Evolutionary conservation across 352 stramenopile genomes (phyloP).

Genomic region (Phytophthora sp.): DNA sequence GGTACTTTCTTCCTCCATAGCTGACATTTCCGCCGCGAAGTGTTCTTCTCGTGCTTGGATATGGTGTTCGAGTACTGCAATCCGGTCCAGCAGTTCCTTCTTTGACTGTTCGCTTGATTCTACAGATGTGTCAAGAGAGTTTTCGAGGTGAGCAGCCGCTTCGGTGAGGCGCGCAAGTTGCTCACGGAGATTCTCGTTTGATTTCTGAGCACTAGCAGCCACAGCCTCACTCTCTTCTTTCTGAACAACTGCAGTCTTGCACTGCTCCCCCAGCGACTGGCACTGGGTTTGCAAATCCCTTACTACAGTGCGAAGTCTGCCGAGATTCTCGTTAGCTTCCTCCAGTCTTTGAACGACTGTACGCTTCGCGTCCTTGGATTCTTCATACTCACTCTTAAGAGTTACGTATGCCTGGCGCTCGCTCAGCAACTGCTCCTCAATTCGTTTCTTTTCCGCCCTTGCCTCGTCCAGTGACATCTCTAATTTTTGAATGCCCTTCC

Average conservation of each 20-base stretch:
- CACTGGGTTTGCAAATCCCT: constrained; percentile 47
- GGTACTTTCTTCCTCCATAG: constrained; percentile 28
- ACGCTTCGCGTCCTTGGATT: constrained; percentile 51
- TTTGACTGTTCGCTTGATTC: constrained; percentile 35
- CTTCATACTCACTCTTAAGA: constrained; percentile 61
- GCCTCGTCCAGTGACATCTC: constrained; percentile 55
- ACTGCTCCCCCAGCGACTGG: constrained; percentile 38
- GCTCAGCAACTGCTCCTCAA: constrained; percentile 58
- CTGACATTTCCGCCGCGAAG: constrained; percentile 30
- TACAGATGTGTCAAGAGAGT: constrained; percentile 40
- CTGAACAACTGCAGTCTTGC: constrained; percentile 20
- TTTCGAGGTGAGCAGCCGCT: constrained; percentile 32
- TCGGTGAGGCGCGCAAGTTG: constrained; percentile 27
- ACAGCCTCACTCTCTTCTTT: constrained; percentile 26
- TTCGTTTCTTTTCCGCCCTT: constrained; percentile 51
- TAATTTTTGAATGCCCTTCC: constrained; percentile 77
- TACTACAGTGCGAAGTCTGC: constrained; percentile 59
- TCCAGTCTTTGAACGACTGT: constrained; percentile 59
- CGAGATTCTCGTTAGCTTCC: constrained; percentile 76
- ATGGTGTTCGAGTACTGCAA: constrained; percentile 37
- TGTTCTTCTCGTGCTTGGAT: constrained; percentile 36
- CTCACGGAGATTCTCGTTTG: constrained; percentile 34
- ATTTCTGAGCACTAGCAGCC: constrained; percentile 14
- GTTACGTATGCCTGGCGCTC: constrained; percentile 61
- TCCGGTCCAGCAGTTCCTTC: constrained; percentile 42